phyloP scores from a whole-genome alignment of 2,329 filamentous ascomycete genomes.

The Aspergillus sp. region DNA sequence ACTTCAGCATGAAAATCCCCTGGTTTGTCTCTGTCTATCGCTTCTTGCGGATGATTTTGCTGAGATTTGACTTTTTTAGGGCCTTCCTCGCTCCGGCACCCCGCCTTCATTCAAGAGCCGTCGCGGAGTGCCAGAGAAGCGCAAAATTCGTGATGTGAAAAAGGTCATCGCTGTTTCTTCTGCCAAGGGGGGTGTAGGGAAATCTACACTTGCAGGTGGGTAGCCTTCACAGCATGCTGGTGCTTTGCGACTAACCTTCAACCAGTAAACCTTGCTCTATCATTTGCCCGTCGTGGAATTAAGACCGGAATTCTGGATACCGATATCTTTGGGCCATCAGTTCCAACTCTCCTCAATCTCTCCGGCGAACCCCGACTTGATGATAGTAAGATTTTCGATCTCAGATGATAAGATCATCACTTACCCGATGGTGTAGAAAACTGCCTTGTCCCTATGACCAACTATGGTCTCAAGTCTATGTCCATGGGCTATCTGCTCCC shows the following conservation, averaged over 20 bases:
- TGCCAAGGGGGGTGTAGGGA: constrained; percentile 96
- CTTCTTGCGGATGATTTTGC: too few species aligned
- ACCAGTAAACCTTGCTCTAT: constrained; percentile 71
- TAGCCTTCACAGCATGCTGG: constrained; percentile 4
- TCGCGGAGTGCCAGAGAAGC: constrained; percentile 73
- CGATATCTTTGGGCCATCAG: constrained; percentile 93
- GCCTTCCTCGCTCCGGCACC: constrained; percentile 72
- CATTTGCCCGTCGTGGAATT: constrained; percentile 76
- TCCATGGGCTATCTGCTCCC: constrained; percentile 90
- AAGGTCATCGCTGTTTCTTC: constrained; percentile 97
- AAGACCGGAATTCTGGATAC: constrained; percentile 86
- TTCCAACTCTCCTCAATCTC: constrained; percentile 83
- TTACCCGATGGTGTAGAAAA: constrained; percentile 23
- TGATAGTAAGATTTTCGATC: constrained; percentile 50
- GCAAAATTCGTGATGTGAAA: constrained; percentile 75
- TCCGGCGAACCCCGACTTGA: constrained; percentile 74
- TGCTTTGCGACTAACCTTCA: not conserved
- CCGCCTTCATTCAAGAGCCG: constrained; percentile 66
- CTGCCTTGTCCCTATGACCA: constrained; percentile 76
- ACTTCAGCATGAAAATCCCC: constrained; percentile 77
- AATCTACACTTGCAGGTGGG: constrained; percentile 82
- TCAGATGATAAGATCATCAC: constrained; percentile 3
- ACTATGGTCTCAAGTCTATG: constrained; percentile 97
- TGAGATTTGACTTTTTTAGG: constrained; percentile 47
- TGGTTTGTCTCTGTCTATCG: constrained; percentile 50